Percentiles rank a stretch among this genome's conserved stretches.
Conservation (phyloP, 2,329 filamentous ascomycete species). For the Exophiala phaeomuriformis region DNA sequence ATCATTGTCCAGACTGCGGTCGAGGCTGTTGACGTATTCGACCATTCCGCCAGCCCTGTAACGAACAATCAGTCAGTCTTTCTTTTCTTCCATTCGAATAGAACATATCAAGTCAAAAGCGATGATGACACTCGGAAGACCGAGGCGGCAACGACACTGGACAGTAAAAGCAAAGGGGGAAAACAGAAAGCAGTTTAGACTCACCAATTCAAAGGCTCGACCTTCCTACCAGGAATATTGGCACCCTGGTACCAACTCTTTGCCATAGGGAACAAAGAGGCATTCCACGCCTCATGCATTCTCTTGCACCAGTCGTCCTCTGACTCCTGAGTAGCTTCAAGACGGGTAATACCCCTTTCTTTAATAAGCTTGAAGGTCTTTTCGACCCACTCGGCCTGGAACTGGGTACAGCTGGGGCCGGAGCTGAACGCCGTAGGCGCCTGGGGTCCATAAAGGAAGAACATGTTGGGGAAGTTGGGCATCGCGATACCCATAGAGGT, state of each 20-base stretch:
- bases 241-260: slow-evolving; percentile 52
- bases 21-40: slow-evolving; percentile 17
- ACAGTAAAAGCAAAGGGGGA: background rate
- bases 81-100: background rate
- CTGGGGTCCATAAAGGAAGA: slow-evolving; percentile 51
- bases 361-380: slow-evolving; percentile 44
- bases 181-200: background rate
- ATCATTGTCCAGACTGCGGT: slow-evolving; percentile 19
- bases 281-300: slow-evolving; percentile 38
- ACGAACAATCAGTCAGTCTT: slow-evolving; percentile 2
- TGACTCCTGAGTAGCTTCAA: slow-evolving; percentile 45
- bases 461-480: slow-evolving; percentile 44
- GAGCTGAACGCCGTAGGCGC: slow-evolving; percentile 34
- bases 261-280: slow-evolving; percentile 44
- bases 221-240: slow-evolving; percentile 48
- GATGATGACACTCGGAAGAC: no score
- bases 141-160: background rate
- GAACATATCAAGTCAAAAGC: no score
- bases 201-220: slow-evolving; percentile 45
- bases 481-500: slow-evolving; percentile 41
- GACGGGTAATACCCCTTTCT: slow-evolving; percentile 41
- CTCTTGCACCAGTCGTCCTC: slow-evolving; percentile 44
- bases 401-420: slow-evolving; percentile 48
- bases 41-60: slow-evolving; percentile 23
- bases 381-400: slow-evolving; percentile 52